A percentile compares a stretch with the other conserved stretches of the same genome.
These are phyloP conservation scores for Beauveria caledonica DNA, from an alignment of 2,329 filamentous ascomycete genomes.

Conservation along the genomic window DNA sequence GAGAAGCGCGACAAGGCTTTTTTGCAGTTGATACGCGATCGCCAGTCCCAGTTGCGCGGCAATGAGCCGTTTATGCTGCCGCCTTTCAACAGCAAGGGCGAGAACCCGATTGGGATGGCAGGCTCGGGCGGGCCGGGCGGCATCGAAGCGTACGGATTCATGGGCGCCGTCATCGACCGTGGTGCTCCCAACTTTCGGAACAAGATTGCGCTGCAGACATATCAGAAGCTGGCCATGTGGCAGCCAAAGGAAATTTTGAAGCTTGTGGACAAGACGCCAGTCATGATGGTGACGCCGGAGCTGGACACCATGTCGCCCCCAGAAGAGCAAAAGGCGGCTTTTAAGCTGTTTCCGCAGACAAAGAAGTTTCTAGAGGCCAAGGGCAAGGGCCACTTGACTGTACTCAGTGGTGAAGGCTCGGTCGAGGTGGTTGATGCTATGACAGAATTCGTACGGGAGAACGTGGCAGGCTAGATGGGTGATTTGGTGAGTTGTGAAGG, in stretches of 20 bases:
- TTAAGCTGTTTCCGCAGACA: conserved; percentile 41
- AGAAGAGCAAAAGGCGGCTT: conserved; percentile 21
- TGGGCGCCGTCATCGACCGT: conserved; percentile 13
- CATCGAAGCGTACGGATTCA: conserved; percentile 17
- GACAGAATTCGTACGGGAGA: not conserved
- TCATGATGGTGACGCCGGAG: conserved; percentile 22
- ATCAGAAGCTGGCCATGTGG: conserved; percentile 19
- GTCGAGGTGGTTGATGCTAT: conserved; percentile 1
- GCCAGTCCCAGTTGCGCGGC: conserved; percentile 29
- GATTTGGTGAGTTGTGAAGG: not conserved
- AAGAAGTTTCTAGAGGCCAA: not conserved
- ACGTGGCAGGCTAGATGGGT: not conserved
- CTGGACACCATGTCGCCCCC: conserved; percentile 20
- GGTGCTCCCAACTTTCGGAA: conserved; percentile 18
- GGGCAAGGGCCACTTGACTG: not conserved
- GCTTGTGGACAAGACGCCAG: conserved; percentile 15
- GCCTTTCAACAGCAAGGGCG: conserved; percentile 26
- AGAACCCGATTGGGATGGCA: conserved; percentile 29
- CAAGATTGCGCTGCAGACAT: conserved; percentile 21
- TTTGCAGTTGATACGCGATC: conserved; percentile 25
- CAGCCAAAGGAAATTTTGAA: conserved; percentile 16
- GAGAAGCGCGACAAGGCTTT: conserved; percentile 20
- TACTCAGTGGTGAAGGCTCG: not conserved
- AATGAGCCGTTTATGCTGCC: conserved; percentile 30
- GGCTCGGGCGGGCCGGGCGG: conserved; percentile 5